Base-by-base conservation (phyloP, 805 yeast species). In the Barnettozyma californica region DNA sequence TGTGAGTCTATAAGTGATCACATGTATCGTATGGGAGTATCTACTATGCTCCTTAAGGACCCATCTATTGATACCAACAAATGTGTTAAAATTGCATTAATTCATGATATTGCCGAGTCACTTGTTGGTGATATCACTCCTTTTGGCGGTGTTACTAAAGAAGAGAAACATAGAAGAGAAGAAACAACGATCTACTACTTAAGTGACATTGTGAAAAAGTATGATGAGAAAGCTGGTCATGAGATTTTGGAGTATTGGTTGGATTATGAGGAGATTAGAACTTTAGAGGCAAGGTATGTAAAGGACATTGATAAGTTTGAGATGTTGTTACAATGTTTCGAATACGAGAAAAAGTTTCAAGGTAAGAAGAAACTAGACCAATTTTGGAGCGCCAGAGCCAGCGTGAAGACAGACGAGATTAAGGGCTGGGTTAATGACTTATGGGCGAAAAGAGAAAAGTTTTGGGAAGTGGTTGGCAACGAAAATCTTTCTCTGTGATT, bases 61-160 rank as follows among this genome's bases (percentile, higher is more conserved):
- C 65, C 67, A n/a, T 66, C 70, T 2, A 71, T 86, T 29, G 81
- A 87, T 65, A 71, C 77, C 23, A 75, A 77, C 51, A 79, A 79
- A 57, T 89, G 97, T 70, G 84, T 83, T 44, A 84, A 86, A 67
- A 90, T 92, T 46, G 90, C 97, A 1, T 71, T 90, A 37, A 82
- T 90, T 29, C 99, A 92, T 70, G 99, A 92, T 66, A 86, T 92
- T 59, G 97, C 98, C 10, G 99, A 92, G 71, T 67, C 91, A 4
- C 70, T 92, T 26, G 98, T 92, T 13, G 99, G 99, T 29, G 99
- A 92, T 65, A 87, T 92, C 44, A 90, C 96, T 2, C 94, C 99
- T 58, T 67, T 78, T 65, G 87, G 90, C 68, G 61, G 76, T 50
- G 78, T 91, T 27, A 71, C 80, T 42, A 89, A 90, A 63, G 71